A percentile compares a stretch with the other conserved stretches of the same genome.
phyloP scores from a whole-genome alignment of 768 basidiomycete species.

The Tylopilus vinaceipallidus region DNA sequence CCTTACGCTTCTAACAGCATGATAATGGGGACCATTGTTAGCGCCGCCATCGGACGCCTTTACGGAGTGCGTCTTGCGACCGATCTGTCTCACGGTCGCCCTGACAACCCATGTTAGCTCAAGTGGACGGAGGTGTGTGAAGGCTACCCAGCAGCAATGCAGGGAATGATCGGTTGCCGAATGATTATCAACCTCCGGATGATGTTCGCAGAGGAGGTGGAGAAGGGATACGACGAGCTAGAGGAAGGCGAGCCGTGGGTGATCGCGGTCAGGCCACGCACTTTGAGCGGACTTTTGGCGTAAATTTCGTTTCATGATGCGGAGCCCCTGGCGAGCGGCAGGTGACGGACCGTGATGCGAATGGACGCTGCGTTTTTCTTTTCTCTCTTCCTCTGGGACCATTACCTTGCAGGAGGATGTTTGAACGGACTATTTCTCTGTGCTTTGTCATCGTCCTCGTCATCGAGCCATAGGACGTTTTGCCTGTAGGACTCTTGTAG shows the following conservation, averaged over 20 bases:
- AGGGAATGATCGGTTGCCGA: neutral
- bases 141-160: conserved; percentile 1
- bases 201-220: conserved; percentile 3
- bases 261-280: neutral
- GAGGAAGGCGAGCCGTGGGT: neutral
- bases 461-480: too few species aligned
- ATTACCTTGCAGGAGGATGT: too few species aligned
- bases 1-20: neutral
- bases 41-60: neutral
- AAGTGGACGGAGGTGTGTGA: conserved; percentile 5
- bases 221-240: neutral
- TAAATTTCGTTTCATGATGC: too few species aligned
- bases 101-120: neutral
- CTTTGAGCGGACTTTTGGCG: too few species aligned
- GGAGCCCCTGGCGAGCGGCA: too few species aligned
- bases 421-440: too few species aligned
- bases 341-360: too few species aligned
- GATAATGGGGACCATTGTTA: neutral
- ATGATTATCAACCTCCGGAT: neutral
- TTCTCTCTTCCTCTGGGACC: too few species aligned
- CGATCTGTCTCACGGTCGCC: neutral
- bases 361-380: too few species aligned
- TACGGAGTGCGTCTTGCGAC: conserved; percentile 1
- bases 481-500: too few species aligned
- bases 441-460: too few species aligned